phyloP scores from a whole-genome alignment of 495 filamentous ascomycete species.

The Hypoxylon trugodes region DNA sequence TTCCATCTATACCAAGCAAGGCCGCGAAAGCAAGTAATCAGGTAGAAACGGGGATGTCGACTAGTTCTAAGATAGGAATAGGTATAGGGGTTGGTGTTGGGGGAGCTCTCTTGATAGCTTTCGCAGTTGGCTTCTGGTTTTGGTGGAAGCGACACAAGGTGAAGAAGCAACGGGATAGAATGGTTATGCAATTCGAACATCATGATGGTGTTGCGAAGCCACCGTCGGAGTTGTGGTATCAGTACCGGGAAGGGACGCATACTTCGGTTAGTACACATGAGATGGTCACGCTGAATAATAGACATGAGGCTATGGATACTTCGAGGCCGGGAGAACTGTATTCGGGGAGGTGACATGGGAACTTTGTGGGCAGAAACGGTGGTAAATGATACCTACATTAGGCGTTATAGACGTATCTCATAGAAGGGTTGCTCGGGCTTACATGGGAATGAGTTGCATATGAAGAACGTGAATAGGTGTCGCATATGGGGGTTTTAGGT shows the following conservation, averaged over 20 bases:
- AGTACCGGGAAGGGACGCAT: constrained; percentile 4
- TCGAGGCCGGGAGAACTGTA: not conserved
- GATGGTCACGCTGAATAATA: constrained; percentile 5
- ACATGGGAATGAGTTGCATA: no score
- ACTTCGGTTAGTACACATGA: constrained; percentile 11
- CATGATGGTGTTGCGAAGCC: not conserved
- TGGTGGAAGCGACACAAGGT: not conserved
- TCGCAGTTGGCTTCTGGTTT: not conserved
- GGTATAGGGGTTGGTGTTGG: not conserved
- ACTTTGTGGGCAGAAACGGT: not conserved
- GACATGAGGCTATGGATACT: not conserved
- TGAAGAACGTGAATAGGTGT: no score
- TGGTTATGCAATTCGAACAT: not conserved
- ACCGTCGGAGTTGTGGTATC: constrained; percentile 6
- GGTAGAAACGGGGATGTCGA: no score
- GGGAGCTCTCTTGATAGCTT: not conserved
- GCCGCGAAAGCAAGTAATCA: no score
- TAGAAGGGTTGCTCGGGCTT: no score
- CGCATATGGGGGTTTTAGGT: no score
- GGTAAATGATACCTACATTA: no score
- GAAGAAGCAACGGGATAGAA: not conserved
- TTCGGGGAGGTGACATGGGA: not conserved
- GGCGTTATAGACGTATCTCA: no score
- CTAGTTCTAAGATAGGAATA: not conserved
- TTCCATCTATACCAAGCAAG: not conserved